A percentile compares a stretch with the other conserved stretches of the same genome.
These are phyloP conservation scores for Agaricus sinodeliciosus DNA, from an alignment of 768 basidiomycete species.

Conservation along the genomic window DNA sequence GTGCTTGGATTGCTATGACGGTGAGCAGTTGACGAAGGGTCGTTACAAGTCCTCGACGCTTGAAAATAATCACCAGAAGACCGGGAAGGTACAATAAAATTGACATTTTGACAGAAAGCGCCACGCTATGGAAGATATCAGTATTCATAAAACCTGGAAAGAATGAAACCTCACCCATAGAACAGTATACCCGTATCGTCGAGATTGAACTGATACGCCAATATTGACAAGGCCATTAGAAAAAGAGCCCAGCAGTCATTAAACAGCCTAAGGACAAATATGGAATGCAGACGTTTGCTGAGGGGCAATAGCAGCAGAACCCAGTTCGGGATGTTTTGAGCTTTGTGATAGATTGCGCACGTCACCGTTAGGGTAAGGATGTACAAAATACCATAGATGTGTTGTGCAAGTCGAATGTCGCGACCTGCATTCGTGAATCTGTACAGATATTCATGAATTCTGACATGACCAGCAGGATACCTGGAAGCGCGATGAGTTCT, in stretches of 20 bases:
- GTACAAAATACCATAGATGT: slow-evolving; percentile 75
- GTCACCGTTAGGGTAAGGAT: slow-evolving; percentile 55
- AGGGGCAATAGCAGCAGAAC: slow-evolving; percentile 64
- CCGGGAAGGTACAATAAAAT: slow-evolving; percentile 87
- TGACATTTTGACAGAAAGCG: slow-evolving; percentile 94
- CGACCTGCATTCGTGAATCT: slow-evolving; percentile 52
- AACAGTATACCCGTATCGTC: slow-evolving; percentile 61
- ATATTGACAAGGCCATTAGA: slow-evolving; percentile 57
- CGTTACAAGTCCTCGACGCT: slow-evolving; percentile 51
- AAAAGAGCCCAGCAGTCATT: slow-evolving; percentile 89
- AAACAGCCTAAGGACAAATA: slow-evolving; percentile 87
- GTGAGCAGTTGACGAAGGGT: slow-evolving; percentile 47
- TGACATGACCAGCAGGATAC: slow-evolving; percentile 92
- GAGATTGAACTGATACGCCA: slow-evolving; percentile 52
- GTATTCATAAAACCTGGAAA: neutral
- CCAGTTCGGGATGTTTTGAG: slow-evolving; percentile 66
- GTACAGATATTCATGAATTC: slow-evolving; percentile 71
- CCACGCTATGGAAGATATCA: slow-evolving; percentile 41
- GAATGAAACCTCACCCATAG: slow-evolving; percentile 52
- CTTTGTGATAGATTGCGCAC: slow-evolving; percentile 61
- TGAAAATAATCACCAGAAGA: slow-evolving; percentile 75
- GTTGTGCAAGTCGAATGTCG: slow-evolving; percentile 62
- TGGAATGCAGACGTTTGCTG: slow-evolving; percentile 92
- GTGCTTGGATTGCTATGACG: slow-evolving; percentile 43
- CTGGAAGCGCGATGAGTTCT: slow-evolving; percentile 31